A percentile compares a stretch with the other conserved stretches of the same genome.
phyloP scores from a whole-genome alignment of 1,284 basidiomycete species.

The Schizopora paradoxa region DNA sequence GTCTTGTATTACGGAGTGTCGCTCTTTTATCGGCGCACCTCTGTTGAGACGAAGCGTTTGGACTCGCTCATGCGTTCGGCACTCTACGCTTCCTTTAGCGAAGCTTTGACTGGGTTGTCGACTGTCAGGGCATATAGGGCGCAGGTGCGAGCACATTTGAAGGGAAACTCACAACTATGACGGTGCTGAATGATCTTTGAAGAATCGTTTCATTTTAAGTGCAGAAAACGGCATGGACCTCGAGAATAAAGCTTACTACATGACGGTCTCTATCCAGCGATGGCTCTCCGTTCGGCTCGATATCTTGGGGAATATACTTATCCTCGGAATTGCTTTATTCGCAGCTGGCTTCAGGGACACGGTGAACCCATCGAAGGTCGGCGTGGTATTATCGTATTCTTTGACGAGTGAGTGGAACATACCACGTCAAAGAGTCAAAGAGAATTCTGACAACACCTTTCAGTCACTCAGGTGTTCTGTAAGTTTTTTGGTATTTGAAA shows the following conservation, averaged over 20 bases:
- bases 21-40: constrained; percentile 49
- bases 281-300: neutral
- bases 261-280: constrained; percentile 25
- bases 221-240: constrained; percentile 15
- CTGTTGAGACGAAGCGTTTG: constrained; percentile 65
- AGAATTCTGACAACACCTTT: too few relatives aligned
- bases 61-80: constrained; percentile 69
- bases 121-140: constrained; percentile 88
- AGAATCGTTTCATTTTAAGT: constrained; percentile 8
- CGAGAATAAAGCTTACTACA: neutral
- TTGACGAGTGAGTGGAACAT: constrained; percentile 45
- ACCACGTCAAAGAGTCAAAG: neutral
- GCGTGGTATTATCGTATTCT: constrained; percentile 61
- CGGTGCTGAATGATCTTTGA: neutral
- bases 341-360: constrained; percentile 42
- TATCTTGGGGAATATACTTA: constrained; percentile 54
- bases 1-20: constrained; percentile 47
- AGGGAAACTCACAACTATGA: constrained; percentile 33
- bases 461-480: constrained; percentile 56
- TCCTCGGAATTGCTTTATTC: constrained; percentile 70
- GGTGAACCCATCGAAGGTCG: constrained; percentile 47
- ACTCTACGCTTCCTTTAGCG: constrained; percentile 73
- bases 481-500: constrained; percentile 37
- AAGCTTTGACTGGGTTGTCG: constrained; percentile 75
- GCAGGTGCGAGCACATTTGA: constrained; percentile 60